Percentiles rank a stretch among this genome's conserved stretches.
These are phyloP conservation scores for Multifurca ochricompacta DNA, from an alignment of 768 basidiomycete genomes.

Conservation along the genomic window DNA sequence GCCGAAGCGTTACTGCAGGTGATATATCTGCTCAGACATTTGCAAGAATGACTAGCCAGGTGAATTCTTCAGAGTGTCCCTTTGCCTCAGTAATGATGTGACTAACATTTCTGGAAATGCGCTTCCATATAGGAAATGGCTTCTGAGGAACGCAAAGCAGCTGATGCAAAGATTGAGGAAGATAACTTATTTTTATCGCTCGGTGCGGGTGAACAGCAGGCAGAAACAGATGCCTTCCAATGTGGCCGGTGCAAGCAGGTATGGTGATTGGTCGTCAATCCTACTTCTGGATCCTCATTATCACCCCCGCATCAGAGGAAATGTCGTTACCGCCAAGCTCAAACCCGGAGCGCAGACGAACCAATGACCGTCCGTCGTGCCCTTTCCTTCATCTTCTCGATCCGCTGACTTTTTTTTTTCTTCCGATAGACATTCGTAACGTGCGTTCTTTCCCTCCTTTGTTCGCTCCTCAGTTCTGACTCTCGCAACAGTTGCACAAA, in stretches of 20 bases:
- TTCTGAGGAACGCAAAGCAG: slow-evolving; percentile 81
- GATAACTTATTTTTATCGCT: slow-evolving; percentile 89
- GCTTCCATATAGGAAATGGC: slow-evolving; percentile 83
- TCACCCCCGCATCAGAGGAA: slow-evolving; percentile 45
- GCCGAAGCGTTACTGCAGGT: slow-evolving; percentile 81
- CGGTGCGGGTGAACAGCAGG: slow-evolving; percentile 81
- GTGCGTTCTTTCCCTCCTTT: slow-evolving; percentile 33
- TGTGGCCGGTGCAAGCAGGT: slow-evolving; percentile 91
- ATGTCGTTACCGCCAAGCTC: slow-evolving; percentile 90
- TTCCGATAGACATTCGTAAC: slow-evolving; percentile 74
- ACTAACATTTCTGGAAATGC: background rate
- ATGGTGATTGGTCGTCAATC: slow-evolving; percentile 13
- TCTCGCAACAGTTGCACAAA: slow-evolving; percentile 45
- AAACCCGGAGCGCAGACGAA: slow-evolving; percentile 96
- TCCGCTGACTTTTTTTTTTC: background rate
- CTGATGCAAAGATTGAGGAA: slow-evolving; percentile 72
- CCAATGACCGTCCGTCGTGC: slow-evolving; percentile 80
- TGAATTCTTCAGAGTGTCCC: slow-evolving; percentile 29
- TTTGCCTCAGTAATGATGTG: background rate
- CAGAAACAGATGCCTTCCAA: slow-evolving; percentile 97
- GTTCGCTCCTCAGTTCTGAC: slow-evolving; percentile 8
- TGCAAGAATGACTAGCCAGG: slow-evolving; percentile 74
- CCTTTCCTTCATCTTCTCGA: slow-evolving; percentile 4
- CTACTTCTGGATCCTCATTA: background rate
- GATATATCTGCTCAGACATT: slow-evolving; percentile 64